These are phyloP conservation scores for Crassisporium funariophilum DNA, from an alignment of 768 basidiomycete genomes.

Conservation along the genomic window DNA sequence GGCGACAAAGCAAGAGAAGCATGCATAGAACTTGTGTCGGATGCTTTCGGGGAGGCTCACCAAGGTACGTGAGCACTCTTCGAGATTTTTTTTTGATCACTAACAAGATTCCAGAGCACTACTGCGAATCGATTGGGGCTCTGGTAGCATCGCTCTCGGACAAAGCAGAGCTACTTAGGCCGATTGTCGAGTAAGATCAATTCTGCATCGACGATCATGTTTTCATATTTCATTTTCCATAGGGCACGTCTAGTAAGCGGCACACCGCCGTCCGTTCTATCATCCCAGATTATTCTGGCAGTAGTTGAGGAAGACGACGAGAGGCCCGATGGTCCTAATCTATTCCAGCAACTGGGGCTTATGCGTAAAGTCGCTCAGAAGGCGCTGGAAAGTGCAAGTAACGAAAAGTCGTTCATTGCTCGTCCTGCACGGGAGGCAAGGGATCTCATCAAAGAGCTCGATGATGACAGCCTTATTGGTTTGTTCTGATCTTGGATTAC, in stretches of 20 bases:
- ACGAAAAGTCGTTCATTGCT: slow-evolving; percentile 70
- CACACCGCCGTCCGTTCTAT: slow-evolving; percentile 65
- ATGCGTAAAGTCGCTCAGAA: slow-evolving; percentile 72
- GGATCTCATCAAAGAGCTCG: slow-evolving; percentile 59
- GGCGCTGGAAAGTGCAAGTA: slow-evolving; percentile 65
- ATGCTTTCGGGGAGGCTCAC: slow-evolving; percentile 75
- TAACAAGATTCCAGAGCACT: slow-evolving; percentile 54
- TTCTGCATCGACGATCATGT: too few species aligned
- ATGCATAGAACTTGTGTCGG: slow-evolving; percentile 73
- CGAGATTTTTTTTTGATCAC: slow-evolving; percentile 9
- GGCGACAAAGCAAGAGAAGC: slow-evolving; percentile 74
- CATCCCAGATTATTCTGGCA: slow-evolving; percentile 61
- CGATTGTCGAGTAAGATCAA: slow-evolving; percentile 74
- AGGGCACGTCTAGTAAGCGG: slow-evolving; percentile 68
- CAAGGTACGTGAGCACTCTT: slow-evolving; percentile 48
- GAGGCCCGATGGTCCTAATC: slow-evolving; percentile 39
- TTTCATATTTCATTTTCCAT: too few species aligned
- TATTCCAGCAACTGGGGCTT: slow-evolving; percentile 68
- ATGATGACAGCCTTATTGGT: slow-evolving; percentile 45
- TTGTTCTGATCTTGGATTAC: slow-evolving; percentile 41
- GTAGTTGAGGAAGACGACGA: slow-evolving; percentile 53
- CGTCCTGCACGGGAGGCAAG: slow-evolving; percentile 83
- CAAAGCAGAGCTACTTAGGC: slow-evolving; percentile 62
- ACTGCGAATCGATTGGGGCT: slow-evolving; percentile 61
- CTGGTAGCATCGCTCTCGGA: slow-evolving; percentile 66